phyloP scores from a whole-genome alignment of 805 yeast species.

The Myxozyma udenii region DNA sequence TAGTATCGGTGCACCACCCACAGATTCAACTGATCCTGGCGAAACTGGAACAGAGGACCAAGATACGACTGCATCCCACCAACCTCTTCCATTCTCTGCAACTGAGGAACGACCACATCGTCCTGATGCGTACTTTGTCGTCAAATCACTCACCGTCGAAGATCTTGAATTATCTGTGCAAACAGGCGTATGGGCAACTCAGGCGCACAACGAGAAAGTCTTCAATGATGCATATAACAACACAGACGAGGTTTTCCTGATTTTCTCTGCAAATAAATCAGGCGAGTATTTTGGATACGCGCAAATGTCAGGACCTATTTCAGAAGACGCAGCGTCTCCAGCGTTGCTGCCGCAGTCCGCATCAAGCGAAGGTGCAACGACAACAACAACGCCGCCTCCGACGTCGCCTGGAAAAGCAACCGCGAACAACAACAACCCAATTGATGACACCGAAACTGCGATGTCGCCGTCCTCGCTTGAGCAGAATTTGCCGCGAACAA shows the following conservation, averaged over 20 bases:
- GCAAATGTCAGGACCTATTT: constrained; percentile 38
- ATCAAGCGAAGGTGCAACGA: constrained; percentile 7
- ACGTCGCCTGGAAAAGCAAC: constrained; percentile 1
- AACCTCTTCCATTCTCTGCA: neutral
- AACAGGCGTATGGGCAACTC: constrained; percentile 43
- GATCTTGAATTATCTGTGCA: constrained; percentile 40
- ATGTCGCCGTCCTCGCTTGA: constrained; percentile 6
- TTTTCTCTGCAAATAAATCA: constrained; percentile 44
- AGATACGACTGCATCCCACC: neutral
- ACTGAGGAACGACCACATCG: neutral
- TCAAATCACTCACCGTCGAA: constrained; percentile 42
- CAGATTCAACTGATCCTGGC: neutral
- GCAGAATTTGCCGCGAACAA: constrained; percentile 21
- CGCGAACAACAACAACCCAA: no score
- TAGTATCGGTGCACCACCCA: neutral
- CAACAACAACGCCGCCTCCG: constrained; percentile 1
- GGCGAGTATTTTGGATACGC: constrained; percentile 45
- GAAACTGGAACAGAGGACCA: neutral
- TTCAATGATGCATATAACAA: constrained; percentile 40
- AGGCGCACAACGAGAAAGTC: constrained; percentile 41
- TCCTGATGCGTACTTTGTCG: constrained; percentile 39
- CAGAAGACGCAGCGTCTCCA: neutral
- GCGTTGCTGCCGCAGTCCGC: neutral
- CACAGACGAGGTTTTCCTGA: constrained; percentile 39
- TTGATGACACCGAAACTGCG: neutral